Conservation (phyloP, 2,329 filamentous ascomycete genomes). For the Scortechinia acanthostroma region DNA sequence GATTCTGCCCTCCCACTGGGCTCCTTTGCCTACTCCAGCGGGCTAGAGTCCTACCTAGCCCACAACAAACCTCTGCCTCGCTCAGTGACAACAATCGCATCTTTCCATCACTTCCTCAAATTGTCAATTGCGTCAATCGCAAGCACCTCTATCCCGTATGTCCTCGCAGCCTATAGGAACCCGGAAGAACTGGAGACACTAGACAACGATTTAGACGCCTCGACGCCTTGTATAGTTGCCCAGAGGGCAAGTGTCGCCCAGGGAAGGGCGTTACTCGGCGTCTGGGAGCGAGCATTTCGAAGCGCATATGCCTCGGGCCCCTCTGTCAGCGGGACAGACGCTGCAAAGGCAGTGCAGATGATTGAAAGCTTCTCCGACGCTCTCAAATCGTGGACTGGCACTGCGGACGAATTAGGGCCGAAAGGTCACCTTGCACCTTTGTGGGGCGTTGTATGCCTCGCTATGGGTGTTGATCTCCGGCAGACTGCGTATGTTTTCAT, state of each 20-base stretch:
- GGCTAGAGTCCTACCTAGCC: conserved; percentile 56
- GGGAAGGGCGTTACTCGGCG: conserved; percentile 45
- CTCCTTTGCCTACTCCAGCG: conserved; percentile 59
- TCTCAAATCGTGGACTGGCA: conserved; percentile 17
- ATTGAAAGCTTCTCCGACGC: conserved; percentile 22
- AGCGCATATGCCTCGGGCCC: conserved; percentile 17
- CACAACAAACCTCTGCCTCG: conserved; percentile 35
- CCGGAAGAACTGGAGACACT: conserved; percentile 38
- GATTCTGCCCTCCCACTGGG: conserved; percentile 58
- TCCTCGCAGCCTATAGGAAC: conserved; percentile 41
- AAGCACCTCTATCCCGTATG: conserved; percentile 50
- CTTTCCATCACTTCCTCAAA: conserved; percentile 46
- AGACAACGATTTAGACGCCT: conserved; percentile 58
- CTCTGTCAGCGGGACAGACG: conserved; percentile 6
- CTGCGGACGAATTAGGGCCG: conserved; percentile 18
- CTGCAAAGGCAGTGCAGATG: neutral
- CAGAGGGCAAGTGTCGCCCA: conserved; percentile 52
- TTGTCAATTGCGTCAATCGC: conserved; percentile 48
- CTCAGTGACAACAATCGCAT: conserved; percentile 17
- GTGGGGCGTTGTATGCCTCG: conserved; percentile 45
- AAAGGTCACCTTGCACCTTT: conserved; percentile 52
- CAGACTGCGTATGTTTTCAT: conserved; percentile 54
- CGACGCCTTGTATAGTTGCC: conserved; percentile 54
- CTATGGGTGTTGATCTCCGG: conserved; percentile 38
- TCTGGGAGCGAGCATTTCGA: conserved; percentile 50